Evolutionary conservation across 805 yeast species (phyloP), one percentile per base, ranked within the genome.

Genomic region (Metschnikowia hibisci): DNA sequence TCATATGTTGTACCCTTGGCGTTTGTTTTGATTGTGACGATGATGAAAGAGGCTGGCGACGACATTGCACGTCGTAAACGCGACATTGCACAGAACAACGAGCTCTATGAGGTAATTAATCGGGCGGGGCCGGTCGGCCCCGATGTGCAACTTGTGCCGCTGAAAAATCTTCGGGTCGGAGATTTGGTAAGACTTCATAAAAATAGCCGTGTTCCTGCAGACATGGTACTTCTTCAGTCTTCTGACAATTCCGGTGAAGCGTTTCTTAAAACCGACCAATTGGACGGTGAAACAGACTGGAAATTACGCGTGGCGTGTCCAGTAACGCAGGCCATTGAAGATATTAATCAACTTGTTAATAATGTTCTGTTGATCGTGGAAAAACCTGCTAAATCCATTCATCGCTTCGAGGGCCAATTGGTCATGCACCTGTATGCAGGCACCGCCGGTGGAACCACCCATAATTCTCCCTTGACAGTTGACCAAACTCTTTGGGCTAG

Each of bases 201-300:
- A 54, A 95, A 85, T 57, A 80, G 78, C 45, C 77, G 99, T 42
- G 78, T 93, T 2, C 99, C 99, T 0, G 98, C 99, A 0, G 99
- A 93, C 63, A 74, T 89, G 80, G 69, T 93, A 6, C 64, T 93
- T 22, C 66, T 93, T 34, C 95, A 87, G 58, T 82, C 96, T 1
- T 81, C 88, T 44, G 74, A 69, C 41, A 51, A 54, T 35, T 96
- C 87, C 58, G 64, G 69, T 3, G 99, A 93, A 58, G 77, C 90
- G 2, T 93, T 95, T 56, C 87, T 93, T 51, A 86, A 95, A 56
- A 93, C 99, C 0, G 99, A 93, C 68, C 99, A 93, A 66, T 71
- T 93, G 39, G 99, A 93, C 63, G 99, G 99, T 59, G 99, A 93
- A 63, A 93, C 99, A 5, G 99, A 93, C 66, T 93, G 99, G 99